Percentiles rank a stretch among this genome's conserved stretches.
Conservation (phyloP, 1,284 basidiomycete species). For the Coniferiporia sulphurascens region DNA sequence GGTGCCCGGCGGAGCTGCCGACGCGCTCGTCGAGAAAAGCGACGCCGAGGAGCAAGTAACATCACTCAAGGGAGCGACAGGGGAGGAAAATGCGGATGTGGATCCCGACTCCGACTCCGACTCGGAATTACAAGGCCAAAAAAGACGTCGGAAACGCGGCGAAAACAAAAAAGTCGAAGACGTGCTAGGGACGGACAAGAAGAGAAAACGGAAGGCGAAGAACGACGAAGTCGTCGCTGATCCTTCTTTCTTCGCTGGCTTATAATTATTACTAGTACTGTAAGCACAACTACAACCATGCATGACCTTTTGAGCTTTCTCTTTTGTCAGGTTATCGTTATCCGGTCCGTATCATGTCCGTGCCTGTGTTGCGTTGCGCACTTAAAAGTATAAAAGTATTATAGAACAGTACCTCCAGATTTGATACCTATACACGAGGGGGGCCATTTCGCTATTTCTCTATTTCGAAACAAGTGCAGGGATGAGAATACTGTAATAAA, state of each 20-base stretch:
- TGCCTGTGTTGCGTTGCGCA: too few species aligned
- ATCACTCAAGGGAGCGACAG: constrained; percentile 9
- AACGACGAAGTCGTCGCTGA: constrained; percentile 50
- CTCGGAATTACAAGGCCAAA: constrained; percentile 34
- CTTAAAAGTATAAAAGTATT: too few species aligned
- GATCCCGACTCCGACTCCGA: constrained; percentile 33
- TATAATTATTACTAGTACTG: constrained; percentile 46
- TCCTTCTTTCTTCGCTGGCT: constrained; percentile 64
- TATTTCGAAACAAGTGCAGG: too few species aligned
- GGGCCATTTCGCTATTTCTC: too few species aligned
- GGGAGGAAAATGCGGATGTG: constrained; percentile 29
- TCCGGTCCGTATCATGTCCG: too few species aligned
- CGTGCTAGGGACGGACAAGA: constrained; percentile 38
- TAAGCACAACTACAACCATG: background rate
- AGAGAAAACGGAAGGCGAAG: constrained; percentile 44
- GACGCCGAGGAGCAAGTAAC: constrained; percentile 19
- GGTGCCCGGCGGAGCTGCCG: constrained; percentile 12
- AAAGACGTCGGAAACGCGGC: constrained; percentile 53
- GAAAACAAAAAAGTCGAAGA: constrained; percentile 34
- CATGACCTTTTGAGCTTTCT: too few species aligned
- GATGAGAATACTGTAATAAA: too few species aligned
- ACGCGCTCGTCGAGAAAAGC: constrained; percentile 32
- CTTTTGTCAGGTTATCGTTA: too few species aligned
- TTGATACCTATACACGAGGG: background rate
- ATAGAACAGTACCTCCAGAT: too few species aligned